Evolutionary conservation across 208 protist genomes (phyloP).

Genomic region (Novymonas esmeraldas): DNA sequence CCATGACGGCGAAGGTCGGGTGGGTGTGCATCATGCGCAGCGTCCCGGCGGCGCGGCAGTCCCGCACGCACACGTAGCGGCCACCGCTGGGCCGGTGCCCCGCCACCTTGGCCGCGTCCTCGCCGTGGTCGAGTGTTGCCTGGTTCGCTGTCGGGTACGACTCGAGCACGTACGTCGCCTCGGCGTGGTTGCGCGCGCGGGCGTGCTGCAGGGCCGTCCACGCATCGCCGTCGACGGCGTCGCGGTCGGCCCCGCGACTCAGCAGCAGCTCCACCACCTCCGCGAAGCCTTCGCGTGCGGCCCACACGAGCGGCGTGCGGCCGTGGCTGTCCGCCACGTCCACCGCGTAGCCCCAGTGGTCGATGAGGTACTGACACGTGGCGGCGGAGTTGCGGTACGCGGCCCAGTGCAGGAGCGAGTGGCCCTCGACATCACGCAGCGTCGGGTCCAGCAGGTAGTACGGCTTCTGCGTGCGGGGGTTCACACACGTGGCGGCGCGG

Average conservation of each 20-base stretch:
- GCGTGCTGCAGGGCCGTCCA: conserved; percentile 72
- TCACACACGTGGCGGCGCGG: conserved; percentile 13
- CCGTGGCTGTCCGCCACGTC: conserved; percentile 50
- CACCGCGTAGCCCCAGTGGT: conserved; percentile 59
- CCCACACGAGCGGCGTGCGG: conserved; percentile 80
- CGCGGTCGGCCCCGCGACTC: conserved; percentile 41
- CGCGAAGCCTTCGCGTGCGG: conserved; percentile 72
- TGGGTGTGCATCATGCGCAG: conserved; percentile 47
- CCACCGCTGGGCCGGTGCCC: background rate
- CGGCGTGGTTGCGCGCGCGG: conserved; percentile 56
- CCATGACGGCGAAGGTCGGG: conserved; percentile 47
- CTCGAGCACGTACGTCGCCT: conserved; percentile 52
- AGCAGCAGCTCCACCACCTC: conserved; percentile 73
- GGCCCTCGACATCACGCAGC: conserved; percentile 57
- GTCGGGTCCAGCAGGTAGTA: conserved; percentile 51
- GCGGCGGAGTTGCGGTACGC: conserved; percentile 65
- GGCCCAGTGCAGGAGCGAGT: conserved; percentile 82
- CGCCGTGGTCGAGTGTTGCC: too few relatives aligned
- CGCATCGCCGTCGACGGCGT: conserved; percentile 45
- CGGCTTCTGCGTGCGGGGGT: conserved; percentile 25
- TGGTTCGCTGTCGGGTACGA: conserved; percentile 10
- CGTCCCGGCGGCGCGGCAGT: conserved; percentile 53
- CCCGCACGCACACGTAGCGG: conserved; percentile 41
- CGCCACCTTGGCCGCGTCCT: too few relatives aligned
- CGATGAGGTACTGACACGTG: conserved; percentile 73